Evolutionary conservation across 306 rosid species (phyloP), one percentile per base, ranked within the genome.

Genomic region (Canavalia ensiformis): DNA sequence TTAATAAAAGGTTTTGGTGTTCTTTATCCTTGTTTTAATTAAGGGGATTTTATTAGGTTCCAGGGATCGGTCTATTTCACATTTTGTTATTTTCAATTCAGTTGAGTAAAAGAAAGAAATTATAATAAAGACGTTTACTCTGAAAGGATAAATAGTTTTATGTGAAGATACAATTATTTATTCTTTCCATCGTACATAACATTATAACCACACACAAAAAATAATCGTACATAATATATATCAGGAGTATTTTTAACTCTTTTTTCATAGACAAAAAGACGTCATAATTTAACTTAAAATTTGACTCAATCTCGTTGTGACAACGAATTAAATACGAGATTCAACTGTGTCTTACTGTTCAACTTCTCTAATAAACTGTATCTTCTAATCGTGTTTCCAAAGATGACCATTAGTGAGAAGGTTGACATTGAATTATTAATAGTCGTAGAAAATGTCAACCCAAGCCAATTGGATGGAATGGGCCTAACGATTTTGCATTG

Each of bases 351-450:
- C 30, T 6, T 28, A 11, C 25, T 34, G 13, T 18, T 72, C 46
- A 47, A 71, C 35, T 44, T 68, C 56, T 9, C 54, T 18, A 47
- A 57, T 59, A 7, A 72, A 70, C 6, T 60, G 78, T 6, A 7
- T 45, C 29, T 41, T 74, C 55, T 29, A 55, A 29, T 74, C 41
- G 37, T 25, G 25, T 28, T 13, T 11, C 72, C 72, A 66, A 44
- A 67, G 10, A 25, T 8, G 77, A 54, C 10, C 54, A 9, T 30
- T 25, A 7, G 66, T 3, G 52, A 4, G 18, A 54, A 39, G 33
- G 13, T 35, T 72, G 34, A 54, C 63, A 39, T 72, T 5, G 25
- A n/a, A 72, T 37, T 54, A 5, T 72, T 52, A 52, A 25, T 13
- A 33, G 9, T 52, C 49, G 6, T 54, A 0, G 37, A 72, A 8